These are phyloP conservation scores for Sequoia sempervirens DNA, from an alignment of 75 land plant genomes.

Conservation along the genomic window DNA sequence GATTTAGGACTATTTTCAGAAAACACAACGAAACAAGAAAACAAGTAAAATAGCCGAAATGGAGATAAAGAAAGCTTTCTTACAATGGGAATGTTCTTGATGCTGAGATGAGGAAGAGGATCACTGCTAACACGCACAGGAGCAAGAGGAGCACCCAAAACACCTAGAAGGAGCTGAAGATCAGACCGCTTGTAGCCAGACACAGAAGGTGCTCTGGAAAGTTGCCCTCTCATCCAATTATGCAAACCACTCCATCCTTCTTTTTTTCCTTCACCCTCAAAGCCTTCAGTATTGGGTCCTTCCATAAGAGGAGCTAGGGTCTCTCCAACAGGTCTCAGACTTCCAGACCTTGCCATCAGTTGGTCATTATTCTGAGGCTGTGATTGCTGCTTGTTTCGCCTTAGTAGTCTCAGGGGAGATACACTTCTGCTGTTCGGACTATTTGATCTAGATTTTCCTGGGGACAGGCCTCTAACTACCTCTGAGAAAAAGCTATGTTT, in stretches of 20 bases:
- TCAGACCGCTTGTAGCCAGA: slow-evolving; percentile 35
- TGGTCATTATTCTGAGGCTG: slow-evolving; percentile 11
- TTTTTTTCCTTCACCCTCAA: slow-evolving; percentile 23
- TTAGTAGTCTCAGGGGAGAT: slow-evolving; percentile 27
- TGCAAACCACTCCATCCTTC: slow-evolving; percentile 24
- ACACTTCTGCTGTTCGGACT: slow-evolving; percentile 26
- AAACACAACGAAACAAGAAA: neutral
- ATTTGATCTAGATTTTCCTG: slow-evolving; percentile 20
- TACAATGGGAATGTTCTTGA: slow-evolving; percentile 33
- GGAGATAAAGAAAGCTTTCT: neutral
- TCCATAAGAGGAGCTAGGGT: slow-evolving; percentile 54
- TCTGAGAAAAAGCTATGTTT: slow-evolving; percentile 60
- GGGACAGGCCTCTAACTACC: slow-evolving; percentile 51
- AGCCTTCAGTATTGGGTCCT: slow-evolving; percentile 47
- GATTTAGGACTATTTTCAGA: neutral
- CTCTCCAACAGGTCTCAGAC: slow-evolving; percentile 37
- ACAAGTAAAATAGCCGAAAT: neutral
- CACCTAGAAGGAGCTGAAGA: slow-evolving; percentile 57
- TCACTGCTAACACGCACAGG: slow-evolving; percentile 49
- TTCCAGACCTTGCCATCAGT: slow-evolving; percentile 37
- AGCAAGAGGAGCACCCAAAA: slow-evolving; percentile 65
- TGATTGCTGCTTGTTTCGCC: slow-evolving; percentile 15
- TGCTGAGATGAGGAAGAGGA: slow-evolving; percentile 32
- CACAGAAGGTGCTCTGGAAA: slow-evolving; percentile 17
- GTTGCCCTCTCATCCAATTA: slow-evolving; percentile 47